Base-by-base conservation (phyloP, 352 stramenopile genomes). In the Globisporangium emineosum region DNA sequence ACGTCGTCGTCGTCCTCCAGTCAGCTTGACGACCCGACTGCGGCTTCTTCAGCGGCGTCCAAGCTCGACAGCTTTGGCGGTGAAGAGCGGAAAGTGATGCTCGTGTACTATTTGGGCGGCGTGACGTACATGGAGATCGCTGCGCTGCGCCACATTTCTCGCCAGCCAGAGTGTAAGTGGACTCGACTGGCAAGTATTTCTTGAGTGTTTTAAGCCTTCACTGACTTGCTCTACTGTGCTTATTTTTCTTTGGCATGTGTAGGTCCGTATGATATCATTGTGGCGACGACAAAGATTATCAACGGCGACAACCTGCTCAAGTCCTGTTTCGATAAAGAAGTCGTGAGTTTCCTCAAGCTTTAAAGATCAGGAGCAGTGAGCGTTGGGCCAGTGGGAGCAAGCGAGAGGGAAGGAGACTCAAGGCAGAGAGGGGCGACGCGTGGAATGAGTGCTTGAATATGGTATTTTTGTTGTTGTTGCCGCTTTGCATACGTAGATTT, bases 81-180 rank as follows among this genome's bases (percentile, higher is more conserved):
- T 33, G 83, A 91, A 53, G 81, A 94, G 61, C 75, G 80, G 59
- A 98, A 98, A 72, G 93, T 98, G 37, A 87, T 99, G 76, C 72
- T 99, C 10, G 91, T 99, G 21, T 97, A 98, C 75, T 99, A 97
- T 74, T 64, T 99, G 17, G 97, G 97, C 45, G 97, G 97, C 30
- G 89, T 99, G 15, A 98, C 96, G 21, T 98, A 93, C 73, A 98
- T 98, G 90, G 97, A 99, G 73, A 97, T 98, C 64, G 95, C 97
- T 19, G 94, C 95, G 19, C 74, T 99, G 43, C 89, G 97, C 30
- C 98, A 98, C 75, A 78, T 99, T 33, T 98, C 91, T 17, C 89
- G 89, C 61, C 83, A 97, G 42, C 80, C 88, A 13, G 86, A 91
- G 7, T 99, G 97, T 91, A 91, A 73, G 69, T 97, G 60, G 25